These are phyloP conservation scores for Echites panduratus DNA, from an alignment of 257 asterid species.

Conservation along the genomic window DNA sequence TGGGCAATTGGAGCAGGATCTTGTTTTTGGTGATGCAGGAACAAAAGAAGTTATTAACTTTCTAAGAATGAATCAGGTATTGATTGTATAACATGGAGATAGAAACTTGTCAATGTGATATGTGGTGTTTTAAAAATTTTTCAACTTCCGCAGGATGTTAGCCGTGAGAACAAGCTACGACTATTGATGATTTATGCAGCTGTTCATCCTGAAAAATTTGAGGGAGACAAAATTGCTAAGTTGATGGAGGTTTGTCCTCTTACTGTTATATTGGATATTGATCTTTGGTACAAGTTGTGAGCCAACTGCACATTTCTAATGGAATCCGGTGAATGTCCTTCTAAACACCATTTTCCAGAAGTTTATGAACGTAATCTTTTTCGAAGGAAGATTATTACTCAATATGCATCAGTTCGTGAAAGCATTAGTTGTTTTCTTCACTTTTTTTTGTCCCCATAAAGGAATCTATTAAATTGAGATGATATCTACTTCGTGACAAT, in stretches of 20 bases:
- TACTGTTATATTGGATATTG: neutral
- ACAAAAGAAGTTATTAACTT: constrained; percentile 85
- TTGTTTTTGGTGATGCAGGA: constrained; percentile 98
- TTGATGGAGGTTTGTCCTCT: constrained; percentile 67
- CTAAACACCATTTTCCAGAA: neutral
- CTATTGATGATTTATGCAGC: constrained; percentile 96
- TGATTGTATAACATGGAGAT: constrained; percentile 9
- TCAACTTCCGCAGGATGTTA: constrained; percentile 58
- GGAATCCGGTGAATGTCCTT: constrained; percentile 1
- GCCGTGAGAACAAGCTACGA: constrained; percentile 87
- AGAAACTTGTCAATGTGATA: neutral
- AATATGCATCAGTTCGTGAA: neutral
- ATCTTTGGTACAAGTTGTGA: neutral
- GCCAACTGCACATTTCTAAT: neutral
- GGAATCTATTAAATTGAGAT: neutral
- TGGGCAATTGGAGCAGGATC: constrained; percentile 95
- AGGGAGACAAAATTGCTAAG: constrained; percentile 77
- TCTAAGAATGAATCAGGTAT: constrained; percentile 71
- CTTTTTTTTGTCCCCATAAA: neutral
- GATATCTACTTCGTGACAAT: neutral
- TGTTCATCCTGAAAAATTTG: constrained; percentile 87
- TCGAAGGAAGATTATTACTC: neutral
- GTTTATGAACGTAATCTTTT: neutral
- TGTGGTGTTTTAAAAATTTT: constrained; percentile 1
- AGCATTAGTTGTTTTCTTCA: neutral